These are phyloP conservation scores for Ascochyta koolunga DNA, from an alignment of 2,329 filamentous ascomycete genomes.

Conservation along the genomic window DNA sequence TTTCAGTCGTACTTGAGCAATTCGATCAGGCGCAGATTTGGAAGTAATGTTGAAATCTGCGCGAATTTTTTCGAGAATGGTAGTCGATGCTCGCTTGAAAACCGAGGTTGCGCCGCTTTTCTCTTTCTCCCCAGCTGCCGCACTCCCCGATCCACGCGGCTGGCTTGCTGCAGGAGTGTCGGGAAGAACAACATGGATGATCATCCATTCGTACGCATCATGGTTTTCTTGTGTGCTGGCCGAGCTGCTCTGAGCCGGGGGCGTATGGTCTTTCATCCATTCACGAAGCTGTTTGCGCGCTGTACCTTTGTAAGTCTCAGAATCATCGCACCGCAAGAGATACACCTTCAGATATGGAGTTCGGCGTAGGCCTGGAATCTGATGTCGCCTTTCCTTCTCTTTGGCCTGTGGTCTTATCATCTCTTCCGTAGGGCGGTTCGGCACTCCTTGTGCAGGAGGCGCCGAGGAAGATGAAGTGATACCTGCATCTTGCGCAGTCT, in stretches of 20 bases:
- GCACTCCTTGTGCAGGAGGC: slow-evolving; percentile 25
- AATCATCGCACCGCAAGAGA: slow-evolving; percentile 91
- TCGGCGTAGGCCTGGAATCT: slow-evolving; percentile 90
- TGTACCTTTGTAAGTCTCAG: slow-evolving; percentile 85
- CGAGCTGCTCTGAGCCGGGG: slow-evolving; percentile 61
- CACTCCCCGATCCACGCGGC: slow-evolving; percentile 64
- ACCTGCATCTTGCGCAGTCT: slow-evolving; percentile 53
- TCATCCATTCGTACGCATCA: slow-evolving; percentile 94
- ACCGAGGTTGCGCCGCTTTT: slow-evolving; percentile 69
- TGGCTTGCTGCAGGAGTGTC: slow-evolving; percentile 82
- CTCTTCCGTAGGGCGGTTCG: slow-evolving; percentile 35
- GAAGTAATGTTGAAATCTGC: slow-evolving; percentile 85
- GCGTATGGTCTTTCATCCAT: slow-evolving; percentile 82
- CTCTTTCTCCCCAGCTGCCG: slow-evolving; percentile 65
- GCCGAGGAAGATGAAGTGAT: slow-evolving; percentile 32
- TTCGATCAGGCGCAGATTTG: slow-evolving; percentile 75
- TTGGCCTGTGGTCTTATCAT: slow-evolving; percentile 28
- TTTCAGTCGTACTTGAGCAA: slow-evolving; percentile 82
- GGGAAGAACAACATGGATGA: slow-evolving; percentile 89
- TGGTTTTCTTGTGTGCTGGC: slow-evolving; percentile 82
- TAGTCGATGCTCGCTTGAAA: slow-evolving; percentile 79
- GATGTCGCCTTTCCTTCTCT: slow-evolving; percentile 73
- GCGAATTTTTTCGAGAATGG: slow-evolving; percentile 85
- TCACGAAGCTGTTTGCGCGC: slow-evolving; percentile 81
- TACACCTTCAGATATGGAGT: slow-evolving; percentile 94